Base-by-base conservation (phyloP, 2,329 filamentous ascomycete genomes). In the Fusarium tricinctum region DNA sequence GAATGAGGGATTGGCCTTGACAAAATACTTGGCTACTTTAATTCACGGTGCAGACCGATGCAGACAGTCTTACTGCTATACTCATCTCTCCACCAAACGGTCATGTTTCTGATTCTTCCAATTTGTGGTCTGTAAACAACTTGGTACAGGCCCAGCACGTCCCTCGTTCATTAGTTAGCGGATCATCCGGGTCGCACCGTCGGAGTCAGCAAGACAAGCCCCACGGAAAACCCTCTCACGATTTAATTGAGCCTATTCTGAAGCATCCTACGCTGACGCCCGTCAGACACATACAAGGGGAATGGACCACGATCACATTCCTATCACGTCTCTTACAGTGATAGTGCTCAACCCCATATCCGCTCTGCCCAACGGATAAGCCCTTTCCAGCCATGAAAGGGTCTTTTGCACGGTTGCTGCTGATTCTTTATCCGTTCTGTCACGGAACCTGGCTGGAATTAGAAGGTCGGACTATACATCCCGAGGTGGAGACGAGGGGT, bases 381-480 rank as follows among this genome's bases (percentile, higher is more conserved):
- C 13, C 49, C 49, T 14, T 17, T 28, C 32, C 14, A 22, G 15
- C 5, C 28, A 19, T 33, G 14, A 45, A 22, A 17, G 28, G 12
- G 12, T 10, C 7, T 38, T 22, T 5, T 14, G 23, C 32, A 43
- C 14, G 14, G 38, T 44, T 28, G 23, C 17, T 19, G 12, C 22
- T 38, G 32, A n/a, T 32, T 22, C 40, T 50, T 63, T 63, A 49
- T 57, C 58, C 38, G 60, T 49, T 40, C 15, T 20, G 12, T 44
- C 30, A 39, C 60, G 60, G 60, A 63, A 40, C 17, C 26, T 39
- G 14, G 33, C 44, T 40, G 10, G 28, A 62, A 55, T n/a, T 28
- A 58, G 60, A 57, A 63, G 50, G 58, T 30, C 58, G 58, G 60
- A 63, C 17, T 26, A 19, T 47, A 23, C 20, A 42, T 33, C 35